Evolutionary conservation across 169 alveolate genomes (phyloP), one percentile per base, ranked within the genome.

Genomic region (Toxoplasma gondii): DNA sequence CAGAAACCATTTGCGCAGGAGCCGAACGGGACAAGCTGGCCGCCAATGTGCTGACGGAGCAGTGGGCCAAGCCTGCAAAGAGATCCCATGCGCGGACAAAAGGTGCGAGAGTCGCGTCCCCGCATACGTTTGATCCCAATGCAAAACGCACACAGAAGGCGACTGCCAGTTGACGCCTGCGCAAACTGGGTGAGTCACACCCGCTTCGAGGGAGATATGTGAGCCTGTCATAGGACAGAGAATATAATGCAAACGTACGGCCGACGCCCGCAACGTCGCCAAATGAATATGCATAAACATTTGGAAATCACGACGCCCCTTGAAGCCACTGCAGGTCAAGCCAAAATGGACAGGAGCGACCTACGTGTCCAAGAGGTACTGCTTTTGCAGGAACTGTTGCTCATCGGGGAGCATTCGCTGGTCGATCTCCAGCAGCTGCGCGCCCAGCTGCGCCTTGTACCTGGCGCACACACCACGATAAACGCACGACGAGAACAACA

Each of bases 1-100:
- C 95, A 93, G 69, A 93, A 93, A 27, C 95, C 95, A 41, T 93
- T 93, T n/a, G 70, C 91, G 54, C 95, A 88, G 53, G 93, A 86
- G 34, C 95, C 95, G 54, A 93, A 93, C 49, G 93, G 74, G 67
- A 49, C 74, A 39, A 93, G 91, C 53, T 70, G 9, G 44, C 95
- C 95, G 0, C 91, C 93, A 34, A 81, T 22, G 34, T 67, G 87
- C 83, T 31, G 81, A 53, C 54, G 58, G 64, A 86, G 70, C n/a
- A 88, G 82, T 12, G 90, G 93, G 45, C 92, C 53, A 39, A 92
- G 74, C 38, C 93, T 90, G 88, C 5, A 64, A 24, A 53, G 45
- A 34, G 82, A 34, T 9, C 43, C 16, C 5, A 69, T 31, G 82
- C 7, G 82, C 7, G 82, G 17, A 69, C 5, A 34, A 69, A 49